phyloP scores from a whole-genome alignment of 1,284 basidiomycete species.

The Naganishia albida region DNA sequence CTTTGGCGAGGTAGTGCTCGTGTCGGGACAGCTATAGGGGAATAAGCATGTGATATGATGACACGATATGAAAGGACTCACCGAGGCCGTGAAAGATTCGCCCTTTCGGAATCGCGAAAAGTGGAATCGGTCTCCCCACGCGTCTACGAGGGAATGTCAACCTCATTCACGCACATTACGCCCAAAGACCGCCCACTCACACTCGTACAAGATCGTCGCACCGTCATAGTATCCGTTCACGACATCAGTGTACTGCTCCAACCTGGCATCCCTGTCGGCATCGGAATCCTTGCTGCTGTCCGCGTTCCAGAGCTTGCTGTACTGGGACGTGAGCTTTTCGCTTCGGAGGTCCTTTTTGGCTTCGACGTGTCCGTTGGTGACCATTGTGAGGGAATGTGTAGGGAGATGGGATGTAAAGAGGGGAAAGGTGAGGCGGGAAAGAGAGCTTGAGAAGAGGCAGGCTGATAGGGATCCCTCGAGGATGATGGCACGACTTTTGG shows the following conservation, averaged over 20 bases:
- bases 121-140: conserved; percentile 89
- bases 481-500: not conserved
- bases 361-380: conserved; percentile 14
- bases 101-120: conserved; percentile 98
- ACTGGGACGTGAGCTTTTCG: conserved; percentile 80
- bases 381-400: conserved; percentile 7
- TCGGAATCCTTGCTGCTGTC: conserved; percentile 73
- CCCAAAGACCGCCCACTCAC: conserved; percentile 58
- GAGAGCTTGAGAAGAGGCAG: not conserved
- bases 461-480: not conserved
- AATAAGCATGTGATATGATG: not conserved
- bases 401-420: not conserved
- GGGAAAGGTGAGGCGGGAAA: not conserved
- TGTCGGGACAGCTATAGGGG: conserved; percentile 79
- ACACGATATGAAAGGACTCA: conserved; percentile 40
- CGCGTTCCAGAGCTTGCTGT: conserved; percentile 92
- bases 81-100: conserved; percentile 75
- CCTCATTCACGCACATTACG: not conserved
- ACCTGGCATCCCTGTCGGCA: conserved; percentile 70
- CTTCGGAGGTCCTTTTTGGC: conserved; percentile 69
- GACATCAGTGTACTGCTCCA: conserved; percentile 86
- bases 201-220: conserved; percentile 95
- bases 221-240: conserved; percentile 96
- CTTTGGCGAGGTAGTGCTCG: conserved; percentile 92
- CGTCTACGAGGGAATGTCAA: conserved; percentile 34